A percentile compares a stretch with the other conserved stretches of the same genome.
Conservation (phyloP, 1,139 yeast species). For the Blastobotrys petasosporus region DNA sequence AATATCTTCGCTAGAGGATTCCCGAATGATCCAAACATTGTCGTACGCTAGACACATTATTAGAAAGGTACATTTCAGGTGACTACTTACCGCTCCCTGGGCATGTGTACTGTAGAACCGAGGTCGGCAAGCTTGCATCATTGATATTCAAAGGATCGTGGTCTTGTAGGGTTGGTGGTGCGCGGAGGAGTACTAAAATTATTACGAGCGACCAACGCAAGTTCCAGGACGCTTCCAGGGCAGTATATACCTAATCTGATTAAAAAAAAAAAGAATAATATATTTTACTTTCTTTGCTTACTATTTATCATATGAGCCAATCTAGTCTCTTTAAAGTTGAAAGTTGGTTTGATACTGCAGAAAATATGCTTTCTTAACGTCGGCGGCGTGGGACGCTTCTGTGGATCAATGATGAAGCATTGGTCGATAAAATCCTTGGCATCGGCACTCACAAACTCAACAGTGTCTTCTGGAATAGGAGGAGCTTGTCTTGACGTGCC, state of each 20-base stretch:
- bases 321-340: constrained; percentile 58
- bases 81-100: too few relatives aligned
- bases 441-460: constrained; percentile 50
- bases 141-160: too few relatives aligned
- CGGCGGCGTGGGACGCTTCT: constrained; percentile 79
- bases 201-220: too few relatives aligned
- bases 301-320: constrained; percentile 52
- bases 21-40: background rate
- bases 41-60: too few relatives aligned
- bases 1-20: constrained; percentile 20
- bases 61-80: too few relatives aligned
- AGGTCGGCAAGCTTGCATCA: too few relatives aligned
- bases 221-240: too few relatives aligned
- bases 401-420: constrained; percentile 79
- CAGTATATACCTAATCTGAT: background rate
- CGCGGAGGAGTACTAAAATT: too few relatives aligned
- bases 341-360: constrained; percentile 43
- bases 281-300: constrained; percentile 39
- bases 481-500: constrained; percentile 81
- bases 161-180: too few relatives aligned
- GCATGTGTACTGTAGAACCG: too few relatives aligned
- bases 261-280: background rate
- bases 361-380: constrained; percentile 60
- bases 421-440: constrained; percentile 67
- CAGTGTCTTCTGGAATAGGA: constrained; percentile 86